Percentiles rank a stretch among this genome's conserved stretches.
These are phyloP conservation scores for Kurtzmaniella cleridarum DNA, from an alignment of 805 yeast genomes.

Conservation along the genomic window DNA sequence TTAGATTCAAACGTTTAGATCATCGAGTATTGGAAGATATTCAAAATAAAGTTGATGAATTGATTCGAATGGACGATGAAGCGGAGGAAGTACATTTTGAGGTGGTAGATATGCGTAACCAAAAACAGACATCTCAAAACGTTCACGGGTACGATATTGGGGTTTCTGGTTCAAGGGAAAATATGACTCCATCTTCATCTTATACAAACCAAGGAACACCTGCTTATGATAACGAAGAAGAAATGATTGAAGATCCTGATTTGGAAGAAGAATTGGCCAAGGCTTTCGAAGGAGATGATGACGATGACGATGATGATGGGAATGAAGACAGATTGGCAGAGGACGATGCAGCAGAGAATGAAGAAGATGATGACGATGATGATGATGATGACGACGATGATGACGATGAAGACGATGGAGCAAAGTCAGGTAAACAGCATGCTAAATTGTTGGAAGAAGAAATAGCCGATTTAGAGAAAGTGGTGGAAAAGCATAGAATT, in stretches of 20 bases:
- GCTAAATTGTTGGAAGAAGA: conserved; percentile 79
- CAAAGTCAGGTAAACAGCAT: conserved; percentile 46
- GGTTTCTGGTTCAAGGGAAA: conserved; percentile 17
- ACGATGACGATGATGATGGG: conserved; percentile 31
- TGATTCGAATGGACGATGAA: conserved; percentile 69
- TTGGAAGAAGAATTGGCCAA: conserved; percentile 55
- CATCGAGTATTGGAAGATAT: conserved; percentile 70
- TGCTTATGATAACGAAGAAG: conserved; percentile 5
- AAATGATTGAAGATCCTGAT: conserved; percentile 21
- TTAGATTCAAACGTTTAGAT: conserved; percentile 67
- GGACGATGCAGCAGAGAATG: conserved; percentile 37
- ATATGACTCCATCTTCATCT: conserved; percentile 9
- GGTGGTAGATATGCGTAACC: conserved; percentile 50
- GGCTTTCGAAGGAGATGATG: conserved; percentile 42
- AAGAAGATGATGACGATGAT: conserved; percentile 49
- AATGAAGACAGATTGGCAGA: conserved; percentile 29
- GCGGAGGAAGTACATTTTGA: conserved; percentile 81
- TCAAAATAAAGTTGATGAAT: conserved; percentile 72
- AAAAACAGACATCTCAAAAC: conserved; percentile 16
- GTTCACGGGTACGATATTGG: conserved; percentile 10
- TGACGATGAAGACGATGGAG: conserved; percentile 46
- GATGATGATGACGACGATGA: conserved; percentile 48
- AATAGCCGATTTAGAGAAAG: conserved; percentile 70
- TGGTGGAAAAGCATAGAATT: conserved; percentile 67
- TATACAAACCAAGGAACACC: conserved; percentile 8